These are phyloP conservation scores for Hypoxylon trugodes DNA, from an alignment of 495 filamentous ascomycete genomes.

Conservation along the genomic window DNA sequence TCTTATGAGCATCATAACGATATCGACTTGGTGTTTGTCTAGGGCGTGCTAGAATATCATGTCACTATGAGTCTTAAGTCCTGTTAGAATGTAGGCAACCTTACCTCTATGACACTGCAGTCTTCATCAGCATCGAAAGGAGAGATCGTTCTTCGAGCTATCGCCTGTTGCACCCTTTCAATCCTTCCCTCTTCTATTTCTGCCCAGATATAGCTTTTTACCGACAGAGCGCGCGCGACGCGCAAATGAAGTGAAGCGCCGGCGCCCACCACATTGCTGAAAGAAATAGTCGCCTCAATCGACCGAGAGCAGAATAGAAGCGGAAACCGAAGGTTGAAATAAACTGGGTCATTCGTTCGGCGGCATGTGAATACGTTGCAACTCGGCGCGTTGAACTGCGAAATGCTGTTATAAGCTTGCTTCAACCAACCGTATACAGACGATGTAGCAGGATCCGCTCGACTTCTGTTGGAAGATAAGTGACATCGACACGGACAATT, in stretches of 20 bases:
- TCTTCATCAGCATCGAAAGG: background rate
- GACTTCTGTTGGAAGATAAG: slow-evolving; percentile 6
- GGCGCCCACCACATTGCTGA: background rate
- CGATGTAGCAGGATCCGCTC: background rate
- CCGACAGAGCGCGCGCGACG: background rate
- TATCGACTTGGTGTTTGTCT: background rate
- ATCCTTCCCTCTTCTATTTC: background rate
- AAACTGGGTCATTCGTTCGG: slow-evolving; percentile 2
- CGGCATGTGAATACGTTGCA: slow-evolving; percentile 15
- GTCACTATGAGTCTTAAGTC: background rate
- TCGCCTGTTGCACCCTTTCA: background rate
- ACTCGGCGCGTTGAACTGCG: background rate
- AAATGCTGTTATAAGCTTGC: slow-evolving; percentile 16
- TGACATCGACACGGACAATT: slow-evolving; percentile 25
- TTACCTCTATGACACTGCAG: background rate
- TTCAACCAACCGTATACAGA: slow-evolving; percentile 19
- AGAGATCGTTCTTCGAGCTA: background rate
- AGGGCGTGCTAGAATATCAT: background rate
- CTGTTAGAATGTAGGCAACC: background rate
- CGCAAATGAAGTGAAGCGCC: slow-evolving; percentile 23
- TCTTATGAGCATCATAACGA: background rate
- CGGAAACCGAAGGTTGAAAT: slow-evolving; percentile 16
- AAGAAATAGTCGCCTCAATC: slow-evolving; percentile 17
- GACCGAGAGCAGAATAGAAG: slow-evolving; percentile 15
- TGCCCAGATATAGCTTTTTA: background rate